Base-by-base conservation (phyloP, 2,329 filamentous ascomycete genomes). In the Didymella pomorum region DNA sequence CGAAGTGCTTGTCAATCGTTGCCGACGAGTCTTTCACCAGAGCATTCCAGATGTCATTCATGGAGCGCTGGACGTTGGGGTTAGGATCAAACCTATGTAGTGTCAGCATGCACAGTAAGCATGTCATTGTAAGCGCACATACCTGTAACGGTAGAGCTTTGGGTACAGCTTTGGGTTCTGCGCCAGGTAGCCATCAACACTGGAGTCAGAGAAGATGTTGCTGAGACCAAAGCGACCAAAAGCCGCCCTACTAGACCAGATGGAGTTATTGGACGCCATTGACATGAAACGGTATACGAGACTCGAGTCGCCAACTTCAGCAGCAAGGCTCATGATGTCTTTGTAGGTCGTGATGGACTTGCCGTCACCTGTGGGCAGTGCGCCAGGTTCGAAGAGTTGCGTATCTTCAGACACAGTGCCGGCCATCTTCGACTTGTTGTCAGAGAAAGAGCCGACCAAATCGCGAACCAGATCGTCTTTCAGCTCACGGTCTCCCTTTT, bases 201-300 rank as follows among this genome's bases (percentile, higher is more conserved):
- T 87, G 0, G 93, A 93, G 69, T 96, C 92, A 0, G 92, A 95
- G 46, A 99, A 85, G 61, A 99, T 94, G 65, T 86, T 95, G 75
- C 93, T 96, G 48, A 99, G 84, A 0, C 95, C 95, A 66, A 98
- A 97, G 11, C 93, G 86, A 2, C 95, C 95, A 77, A 99, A 98
- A 0, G 95, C 95, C 1, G 95, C 96, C 49, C 95, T 87, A n/a
- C 93, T 96, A 1, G 93, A 94, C 95, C 95, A 99, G 16, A 96
- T 96, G 0, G 93, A 93, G 46, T 96, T 96, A 71, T 97, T 97
- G 1, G 93, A 92, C 2, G 95, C 95, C 66, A 99, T 84, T 0
- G 93, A 94, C 95, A 99, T 99, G 79, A 99, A 98, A 61, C 93
- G 92, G 80, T 99, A 99, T 1, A 98, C 91, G n/a, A 99, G 82